A percentile compares a stretch with the other conserved stretches of the same genome.
Conservation (phyloP, 1,284 basidiomycete genomes). For the Boletus albobrunnescens region DNA sequence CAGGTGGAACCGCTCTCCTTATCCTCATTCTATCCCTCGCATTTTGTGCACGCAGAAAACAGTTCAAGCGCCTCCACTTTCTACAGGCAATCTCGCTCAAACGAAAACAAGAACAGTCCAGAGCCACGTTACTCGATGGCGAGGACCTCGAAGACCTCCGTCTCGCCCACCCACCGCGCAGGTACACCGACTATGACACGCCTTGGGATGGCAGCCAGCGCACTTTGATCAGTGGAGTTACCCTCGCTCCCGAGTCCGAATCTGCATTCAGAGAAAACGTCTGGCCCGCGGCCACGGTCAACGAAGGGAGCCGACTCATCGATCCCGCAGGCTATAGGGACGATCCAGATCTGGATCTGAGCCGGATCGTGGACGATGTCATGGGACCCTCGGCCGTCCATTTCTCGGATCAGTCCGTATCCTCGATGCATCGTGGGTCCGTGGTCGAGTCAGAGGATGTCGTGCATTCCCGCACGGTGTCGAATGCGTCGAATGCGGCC, state of each 20-base stretch:
- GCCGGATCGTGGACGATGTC: conserved; percentile 47
- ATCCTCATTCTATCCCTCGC: conserved; percentile 38
- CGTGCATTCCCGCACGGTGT: conserved; percentile 17
- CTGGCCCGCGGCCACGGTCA: conserved; percentile 40
- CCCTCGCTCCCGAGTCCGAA: conserved; percentile 44
- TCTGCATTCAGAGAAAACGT: conserved; percentile 50
- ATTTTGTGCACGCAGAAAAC: conserved; percentile 41
- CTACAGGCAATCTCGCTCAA: conserved; percentile 30
- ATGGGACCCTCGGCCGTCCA: conserved; percentile 42
- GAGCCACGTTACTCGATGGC: conserved; percentile 41
- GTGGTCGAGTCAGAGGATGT: conserved; percentile 4
- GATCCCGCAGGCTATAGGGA: conserved; percentile 37
- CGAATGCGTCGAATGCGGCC: conserved; percentile 19
- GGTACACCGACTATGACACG: conserved; percentile 33
- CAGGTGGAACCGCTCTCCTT: conserved; percentile 41
- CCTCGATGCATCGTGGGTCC: conserved; percentile 20
- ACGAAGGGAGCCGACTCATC: conserved; percentile 37
- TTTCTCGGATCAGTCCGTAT: conserved; percentile 24
- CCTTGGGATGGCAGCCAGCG: conserved; percentile 15
- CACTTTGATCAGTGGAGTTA: conserved; percentile 3
- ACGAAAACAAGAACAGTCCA: conserved; percentile 35
- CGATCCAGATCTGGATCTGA: conserved; percentile 34
- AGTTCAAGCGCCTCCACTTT: conserved; percentile 40
- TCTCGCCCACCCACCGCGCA: conserved; percentile 22
- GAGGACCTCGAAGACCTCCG: conserved; percentile 46